These are phyloP conservation scores for Chaetomium tenue DNA, from an alignment of 495 filamentous ascomycete genomes.

Conservation along the genomic window DNA sequence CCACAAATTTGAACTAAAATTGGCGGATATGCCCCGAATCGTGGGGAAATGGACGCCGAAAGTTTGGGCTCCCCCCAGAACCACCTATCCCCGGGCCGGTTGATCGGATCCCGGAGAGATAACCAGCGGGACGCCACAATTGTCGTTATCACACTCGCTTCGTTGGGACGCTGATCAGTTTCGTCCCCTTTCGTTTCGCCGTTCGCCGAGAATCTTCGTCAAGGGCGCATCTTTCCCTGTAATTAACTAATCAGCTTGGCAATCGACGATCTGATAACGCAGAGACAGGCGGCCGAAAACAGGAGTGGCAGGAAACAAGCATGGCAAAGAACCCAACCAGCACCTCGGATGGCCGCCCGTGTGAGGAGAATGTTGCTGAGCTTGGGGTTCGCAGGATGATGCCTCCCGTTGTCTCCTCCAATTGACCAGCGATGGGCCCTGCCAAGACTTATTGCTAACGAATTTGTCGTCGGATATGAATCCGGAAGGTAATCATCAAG, in stretches of 20 bases:
- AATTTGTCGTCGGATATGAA: slow-evolving; percentile 23
- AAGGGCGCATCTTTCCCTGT: no score
- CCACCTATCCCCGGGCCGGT: background rate
- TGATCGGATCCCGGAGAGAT: no score
- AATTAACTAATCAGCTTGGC: no score
- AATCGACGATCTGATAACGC: background rate
- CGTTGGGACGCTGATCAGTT: no score
- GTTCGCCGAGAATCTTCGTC: no score
- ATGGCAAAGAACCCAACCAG: background rate
- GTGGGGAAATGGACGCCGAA: slow-evolving; percentile 9
- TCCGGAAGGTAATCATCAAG: slow-evolving; percentile 38
- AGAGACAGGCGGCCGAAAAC: background rate
- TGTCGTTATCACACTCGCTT: no score
- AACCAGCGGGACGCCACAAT: no score
- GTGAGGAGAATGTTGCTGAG: slow-evolving; percentile 10
- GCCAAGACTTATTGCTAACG: slow-evolving; percentile 23
- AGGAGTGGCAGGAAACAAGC: background rate
- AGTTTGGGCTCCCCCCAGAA: background rate
- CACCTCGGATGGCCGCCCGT: slow-evolving; percentile 10
- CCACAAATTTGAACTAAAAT: slow-evolving; percentile 5
- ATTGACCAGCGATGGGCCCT: slow-evolving; percentile 13
- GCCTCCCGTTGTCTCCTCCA: slow-evolving; percentile 2
- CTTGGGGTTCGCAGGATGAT: background rate
- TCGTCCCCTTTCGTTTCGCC: no score
- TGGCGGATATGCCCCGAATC: slow-evolving; percentile 12